phyloP scores from a whole-genome alignment of 495 filamentous ascomycete species.

The Bombardia bombarda region DNA sequence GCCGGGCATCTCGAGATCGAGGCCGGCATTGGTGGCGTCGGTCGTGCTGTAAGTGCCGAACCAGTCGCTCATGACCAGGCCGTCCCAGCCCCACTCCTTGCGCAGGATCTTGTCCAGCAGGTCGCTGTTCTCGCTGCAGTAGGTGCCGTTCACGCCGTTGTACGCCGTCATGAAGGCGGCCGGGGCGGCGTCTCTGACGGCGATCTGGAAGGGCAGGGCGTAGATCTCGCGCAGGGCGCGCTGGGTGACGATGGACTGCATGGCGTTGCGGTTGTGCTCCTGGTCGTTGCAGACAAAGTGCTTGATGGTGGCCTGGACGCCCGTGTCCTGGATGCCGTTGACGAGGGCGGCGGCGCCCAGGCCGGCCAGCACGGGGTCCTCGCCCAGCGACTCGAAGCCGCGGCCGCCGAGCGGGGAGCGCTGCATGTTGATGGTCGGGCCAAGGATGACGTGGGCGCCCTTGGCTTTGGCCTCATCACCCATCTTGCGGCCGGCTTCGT shows the following conservation, averaged over 20 bases:
- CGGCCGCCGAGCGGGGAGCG: constrained; percentile 68
- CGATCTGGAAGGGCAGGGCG: constrained; percentile 64
- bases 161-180: constrained; percentile 70
- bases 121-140: constrained; percentile 58
- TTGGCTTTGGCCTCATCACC: constrained; percentile 63
- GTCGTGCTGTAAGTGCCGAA: constrained; percentile 63
- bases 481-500: constrained; percentile 52
- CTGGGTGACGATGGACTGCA: constrained; percentile 58
- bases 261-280: constrained; percentile 62
- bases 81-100: constrained; percentile 65
- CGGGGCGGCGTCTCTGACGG: constrained; percentile 54
- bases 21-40: constrained; percentile 58
- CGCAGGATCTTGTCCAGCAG: constrained; percentile 58
- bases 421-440: constrained; percentile 72
- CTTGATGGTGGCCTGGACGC: constrained; percentile 66
- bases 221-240: constrained; percentile 74
- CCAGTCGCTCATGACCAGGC: constrained; percentile 67
- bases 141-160: constrained; percentile 65
- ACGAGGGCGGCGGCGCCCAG: constrained; percentile 57
- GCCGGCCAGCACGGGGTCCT: constrained; percentile 68
- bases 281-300: constrained; percentile 81
- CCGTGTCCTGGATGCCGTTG: constrained; percentile 62
- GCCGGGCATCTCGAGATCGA: constrained; percentile 72
- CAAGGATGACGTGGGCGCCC: constrained; percentile 61
- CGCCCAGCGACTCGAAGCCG: constrained; percentile 68